Evolutionary conservation across 768 basidiomycete genomes (phyloP).

Genomic region (Amanita rimosa): DNA sequence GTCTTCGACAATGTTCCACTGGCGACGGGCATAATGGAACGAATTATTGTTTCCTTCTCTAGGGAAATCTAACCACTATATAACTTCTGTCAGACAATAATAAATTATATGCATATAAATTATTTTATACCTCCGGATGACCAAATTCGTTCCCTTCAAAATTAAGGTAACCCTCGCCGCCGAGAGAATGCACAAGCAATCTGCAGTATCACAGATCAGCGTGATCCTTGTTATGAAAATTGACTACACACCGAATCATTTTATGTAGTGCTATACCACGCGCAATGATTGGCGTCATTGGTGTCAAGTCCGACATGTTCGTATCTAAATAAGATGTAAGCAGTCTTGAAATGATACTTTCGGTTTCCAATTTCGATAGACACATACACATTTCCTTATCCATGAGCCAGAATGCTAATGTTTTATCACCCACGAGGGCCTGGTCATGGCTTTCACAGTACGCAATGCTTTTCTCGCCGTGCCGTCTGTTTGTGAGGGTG

Average conservation of each 20-base stretch:
- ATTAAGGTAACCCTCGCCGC: constrained; percentile 96
- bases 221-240: background rate
- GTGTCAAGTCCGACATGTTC: constrained; percentile 83
- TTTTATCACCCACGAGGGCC: constrained; percentile 97
- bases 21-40: constrained; percentile 93
- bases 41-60: constrained; percentile 92
- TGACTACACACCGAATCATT: constrained; percentile 72
- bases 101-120: background rate
- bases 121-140: constrained; percentile 74
- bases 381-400: constrained; percentile 98
- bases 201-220: constrained; percentile 26
- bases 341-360: background rate
- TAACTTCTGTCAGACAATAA: constrained; percentile 1
- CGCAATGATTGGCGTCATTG: constrained; percentile 75
- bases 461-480: constrained; percentile 86
- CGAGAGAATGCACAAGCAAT: constrained; percentile 81
- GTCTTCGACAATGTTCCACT: constrained; percentile 95
- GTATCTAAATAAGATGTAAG: constrained; percentile 43
- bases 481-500: constrained; percentile 81
- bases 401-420: constrained; percentile 98
- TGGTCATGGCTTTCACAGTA: constrained; percentile 97
- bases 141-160: constrained; percentile 99
- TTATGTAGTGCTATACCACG: constrained; percentile 92
- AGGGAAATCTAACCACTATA: constrained; percentile 98
- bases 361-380: background rate